Conservation (phyloP, 2,329 filamentous ascomycete species). For the Parasarocladium wereldwijsianum region DNA sequence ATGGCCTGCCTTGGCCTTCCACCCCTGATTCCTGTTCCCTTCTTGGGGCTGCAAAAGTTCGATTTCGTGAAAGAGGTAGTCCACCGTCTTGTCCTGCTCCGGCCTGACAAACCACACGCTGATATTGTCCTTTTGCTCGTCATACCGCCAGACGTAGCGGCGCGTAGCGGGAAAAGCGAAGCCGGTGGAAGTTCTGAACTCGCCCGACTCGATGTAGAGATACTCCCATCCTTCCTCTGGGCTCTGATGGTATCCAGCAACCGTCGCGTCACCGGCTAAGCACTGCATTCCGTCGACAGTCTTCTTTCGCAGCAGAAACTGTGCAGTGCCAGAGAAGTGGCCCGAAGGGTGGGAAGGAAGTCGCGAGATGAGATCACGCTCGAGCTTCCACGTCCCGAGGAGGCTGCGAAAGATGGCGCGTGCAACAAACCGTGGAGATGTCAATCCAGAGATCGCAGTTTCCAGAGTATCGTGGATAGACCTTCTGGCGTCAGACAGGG, state of each 20-base stretch:
- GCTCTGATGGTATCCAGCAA: constrained; percentile 6
- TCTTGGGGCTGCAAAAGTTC: constrained; percentile 34
- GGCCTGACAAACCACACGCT: constrained; percentile 61
- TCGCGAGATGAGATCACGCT: constrained; percentile 37
- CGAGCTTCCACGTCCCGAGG: constrained; percentile 54
- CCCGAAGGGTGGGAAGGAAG: constrained; percentile 47
- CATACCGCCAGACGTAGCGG: constrained; percentile 61
- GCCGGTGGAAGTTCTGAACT: constrained; percentile 42
- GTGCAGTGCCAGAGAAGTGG: constrained; percentile 47
- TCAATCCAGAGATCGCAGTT: constrained; percentile 25
- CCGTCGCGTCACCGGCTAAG: constrained; percentile 8
- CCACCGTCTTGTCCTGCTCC: constrained; percentile 45
- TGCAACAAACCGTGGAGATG: constrained; percentile 38
- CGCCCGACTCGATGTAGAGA: constrained; percentile 53
- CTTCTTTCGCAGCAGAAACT: constrained; percentile 46
- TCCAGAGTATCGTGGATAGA: constrained; percentile 31
- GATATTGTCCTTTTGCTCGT: constrained; percentile 41
- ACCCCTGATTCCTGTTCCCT: constrained; percentile 25
- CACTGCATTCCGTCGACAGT: constrained; percentile 36
- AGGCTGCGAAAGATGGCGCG: constrained; percentile 56
- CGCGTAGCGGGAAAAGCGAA: constrained; percentile 44
- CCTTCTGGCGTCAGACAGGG: constrained; percentile 20
- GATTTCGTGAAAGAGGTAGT: constrained; percentile 65
- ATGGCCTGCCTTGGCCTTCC: constrained; percentile 52
- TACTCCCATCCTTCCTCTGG: constrained; percentile 39